phyloP scores from a whole-genome alignment of 2,329 filamentous ascomycete species.

The Trichoderma simmonsii region DNA sequence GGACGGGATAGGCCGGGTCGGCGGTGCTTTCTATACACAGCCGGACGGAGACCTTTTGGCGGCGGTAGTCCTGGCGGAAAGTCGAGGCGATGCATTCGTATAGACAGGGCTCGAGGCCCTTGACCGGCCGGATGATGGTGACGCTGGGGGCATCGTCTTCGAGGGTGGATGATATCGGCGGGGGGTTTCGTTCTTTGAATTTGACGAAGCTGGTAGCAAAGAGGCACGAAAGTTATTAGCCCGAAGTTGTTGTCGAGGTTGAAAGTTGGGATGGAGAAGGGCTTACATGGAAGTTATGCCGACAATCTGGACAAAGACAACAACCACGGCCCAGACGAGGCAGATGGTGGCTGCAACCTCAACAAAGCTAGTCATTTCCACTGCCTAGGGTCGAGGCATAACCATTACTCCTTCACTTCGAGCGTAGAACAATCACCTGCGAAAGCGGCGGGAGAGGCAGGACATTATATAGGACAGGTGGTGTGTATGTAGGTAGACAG shows the following conservation, averaged over 20 bases:
- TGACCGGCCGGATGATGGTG: constrained; percentile 89
- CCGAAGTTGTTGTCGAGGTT: neutral
- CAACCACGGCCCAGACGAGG: constrained; percentile 51
- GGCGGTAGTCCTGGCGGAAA: constrained; percentile 78
- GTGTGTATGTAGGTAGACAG: neutral
- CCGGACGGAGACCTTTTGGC: constrained; percentile 69
- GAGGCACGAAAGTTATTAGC: neutral
- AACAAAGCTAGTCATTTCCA: constrained; percentile 30
- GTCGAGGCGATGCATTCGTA: constrained; percentile 90
- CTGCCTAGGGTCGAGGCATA: constrained; percentile 11
- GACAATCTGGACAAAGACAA: constrained; percentile 54
- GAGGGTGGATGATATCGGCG: constrained; percentile 51
- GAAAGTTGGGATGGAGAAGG: neutral
- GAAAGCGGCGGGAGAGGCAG: neutral
- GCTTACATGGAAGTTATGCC: constrained; percentile 56
- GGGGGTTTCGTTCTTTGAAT: constrained; percentile 49
- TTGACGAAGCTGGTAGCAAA: constrained; percentile 44
- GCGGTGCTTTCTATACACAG: constrained; percentile 74
- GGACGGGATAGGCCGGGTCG: constrained; percentile 74
- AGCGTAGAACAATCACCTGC: constrained; percentile 4
- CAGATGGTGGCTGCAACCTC: constrained; percentile 46
- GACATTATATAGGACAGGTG: neutral
- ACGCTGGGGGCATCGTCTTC: constrained; percentile 67
- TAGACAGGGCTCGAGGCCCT: constrained; percentile 83
- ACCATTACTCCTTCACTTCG: constrained; percentile 5